A percentile compares a stretch with the other conserved stretches of the same genome.
These are phyloP conservation scores for Nannochloris sp. DNA, from an alignment of 139 green algal genomes.

Conservation along the genomic window DNA sequence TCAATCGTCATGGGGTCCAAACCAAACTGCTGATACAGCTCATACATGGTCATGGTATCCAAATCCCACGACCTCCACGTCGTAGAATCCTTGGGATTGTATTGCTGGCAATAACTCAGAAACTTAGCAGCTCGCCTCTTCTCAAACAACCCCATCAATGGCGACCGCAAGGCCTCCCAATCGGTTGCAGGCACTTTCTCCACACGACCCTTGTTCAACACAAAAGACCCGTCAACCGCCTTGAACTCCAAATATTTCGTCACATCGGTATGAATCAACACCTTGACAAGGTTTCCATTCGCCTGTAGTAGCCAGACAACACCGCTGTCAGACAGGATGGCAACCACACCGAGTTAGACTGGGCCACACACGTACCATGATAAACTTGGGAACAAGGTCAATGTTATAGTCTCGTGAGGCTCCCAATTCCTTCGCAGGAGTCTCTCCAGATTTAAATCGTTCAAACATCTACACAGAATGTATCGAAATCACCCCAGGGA, in stretches of 20 bases:
- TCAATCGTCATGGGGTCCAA: constrained; percentile 78
- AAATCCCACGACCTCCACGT: constrained; percentile 86
- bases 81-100: constrained; percentile 61
- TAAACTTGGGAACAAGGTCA: constrained; percentile 98
- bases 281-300: constrained; percentile 73
- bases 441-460: constrained; percentile 69
- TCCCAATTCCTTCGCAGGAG: constrained; percentile 58
- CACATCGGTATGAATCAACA: constrained; percentile 94
- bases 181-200: constrained; percentile 75
- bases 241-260: constrained; percentile 99
- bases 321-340: neutral
- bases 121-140: constrained; percentile 90
- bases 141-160: constrained; percentile 96
- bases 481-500: neutral
- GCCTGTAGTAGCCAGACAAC: constrained; percentile 7
- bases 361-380: constrained; percentile 71
- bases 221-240: constrained; percentile 89
- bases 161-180: constrained; percentile 82
- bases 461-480: constrained; percentile 71
- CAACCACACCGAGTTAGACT: constrained; percentile 10
- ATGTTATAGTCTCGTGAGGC: constrained; percentile 93
- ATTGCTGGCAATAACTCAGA: constrained; percentile 94
- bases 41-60: constrained; percentile 67
- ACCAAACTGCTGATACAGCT: constrained; percentile 82
- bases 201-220: constrained; percentile 82